A percentile compares a stretch with the other conserved stretches of the same genome.
phyloP scores from a whole-genome alignment of 352 stramenopile genomes.

The Phytophthora rubi region DNA sequence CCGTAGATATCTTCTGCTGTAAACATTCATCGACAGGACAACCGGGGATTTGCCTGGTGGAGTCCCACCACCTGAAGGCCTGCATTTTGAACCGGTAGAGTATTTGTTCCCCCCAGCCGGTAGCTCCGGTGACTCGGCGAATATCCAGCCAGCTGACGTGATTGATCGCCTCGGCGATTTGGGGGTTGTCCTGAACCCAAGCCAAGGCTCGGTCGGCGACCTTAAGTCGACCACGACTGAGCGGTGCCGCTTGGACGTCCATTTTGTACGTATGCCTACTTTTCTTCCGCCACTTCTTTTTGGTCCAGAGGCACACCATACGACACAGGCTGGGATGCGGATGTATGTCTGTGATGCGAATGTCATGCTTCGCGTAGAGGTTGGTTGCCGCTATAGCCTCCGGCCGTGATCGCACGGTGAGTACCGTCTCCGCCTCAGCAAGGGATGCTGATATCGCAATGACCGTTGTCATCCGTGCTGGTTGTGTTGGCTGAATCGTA shows the following conservation, averaged over 20 bases:
- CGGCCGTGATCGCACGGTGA: background rate
- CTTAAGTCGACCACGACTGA: background rate
- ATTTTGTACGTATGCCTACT: background rate
- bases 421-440: background rate
- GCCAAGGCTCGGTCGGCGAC: background rate
- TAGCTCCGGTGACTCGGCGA: background rate
- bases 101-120: background rate
- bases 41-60: background rate
- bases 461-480: background rate
- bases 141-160: background rate
- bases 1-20: background rate
- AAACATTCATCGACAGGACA: background rate
- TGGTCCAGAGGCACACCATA: background rate
- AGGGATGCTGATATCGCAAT: background rate
- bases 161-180: background rate
- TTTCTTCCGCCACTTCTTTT: background rate
- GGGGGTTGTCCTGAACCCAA: background rate
- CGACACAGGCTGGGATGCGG: background rate
- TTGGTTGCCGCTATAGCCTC: background rate
- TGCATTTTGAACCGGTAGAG: background rate
- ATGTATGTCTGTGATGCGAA: background rate
- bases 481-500: background rate
- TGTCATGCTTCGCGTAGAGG: background rate
- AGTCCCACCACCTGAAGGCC: background rate
- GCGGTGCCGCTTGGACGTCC: background rate